Conservation (phyloP, 768 basidiomycete genomes). For the Tylopilus vinaceipallidus region DNA sequence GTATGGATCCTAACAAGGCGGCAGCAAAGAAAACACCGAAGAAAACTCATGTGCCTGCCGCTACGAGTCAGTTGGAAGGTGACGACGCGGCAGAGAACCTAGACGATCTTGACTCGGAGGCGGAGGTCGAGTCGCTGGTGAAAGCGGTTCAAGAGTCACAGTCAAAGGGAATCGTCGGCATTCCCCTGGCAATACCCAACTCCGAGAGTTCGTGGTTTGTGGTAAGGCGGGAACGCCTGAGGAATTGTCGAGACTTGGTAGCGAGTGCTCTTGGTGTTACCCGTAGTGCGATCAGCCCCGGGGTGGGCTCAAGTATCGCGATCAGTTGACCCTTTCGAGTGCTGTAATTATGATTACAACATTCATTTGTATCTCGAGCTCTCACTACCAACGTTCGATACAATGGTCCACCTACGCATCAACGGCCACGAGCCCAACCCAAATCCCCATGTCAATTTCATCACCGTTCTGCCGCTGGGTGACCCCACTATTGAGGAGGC, state of each 20-base stretch:
- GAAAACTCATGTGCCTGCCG: conserved; percentile 55
- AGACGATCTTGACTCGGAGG: conserved; percentile 81
- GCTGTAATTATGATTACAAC: neutral
- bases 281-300: conserved; percentile 24
- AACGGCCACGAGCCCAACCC: conserved; percentile 72
- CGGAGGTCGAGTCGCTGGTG: conserved; percentile 75
- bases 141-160: conserved; percentile 56
- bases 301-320: conserved; percentile 17
- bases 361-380: too few species aligned
- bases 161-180: conserved; percentile 56
- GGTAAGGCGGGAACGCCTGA: conserved; percentile 62
- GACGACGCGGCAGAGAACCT: conserved; percentile 68
- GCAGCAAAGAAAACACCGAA: conserved; percentile 60
- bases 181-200: conserved; percentile 69
- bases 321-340: conserved; percentile 13
- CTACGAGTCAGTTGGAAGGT: conserved; percentile 49
- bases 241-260: conserved; percentile 56
- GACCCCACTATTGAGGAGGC: conserved; percentile 52
- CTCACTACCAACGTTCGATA: too few species aligned
- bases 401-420: conserved; percentile 70
- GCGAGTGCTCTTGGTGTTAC: conserved; percentile 43
- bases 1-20: conserved; percentile 46
- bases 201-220: conserved; percentile 84
- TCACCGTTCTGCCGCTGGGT: conserved; percentile 49
- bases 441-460: conserved; percentile 77